Conservation (phyloP, 192 early-diverging fungal species). For the Globomyces pollinis-pini region DNA sequence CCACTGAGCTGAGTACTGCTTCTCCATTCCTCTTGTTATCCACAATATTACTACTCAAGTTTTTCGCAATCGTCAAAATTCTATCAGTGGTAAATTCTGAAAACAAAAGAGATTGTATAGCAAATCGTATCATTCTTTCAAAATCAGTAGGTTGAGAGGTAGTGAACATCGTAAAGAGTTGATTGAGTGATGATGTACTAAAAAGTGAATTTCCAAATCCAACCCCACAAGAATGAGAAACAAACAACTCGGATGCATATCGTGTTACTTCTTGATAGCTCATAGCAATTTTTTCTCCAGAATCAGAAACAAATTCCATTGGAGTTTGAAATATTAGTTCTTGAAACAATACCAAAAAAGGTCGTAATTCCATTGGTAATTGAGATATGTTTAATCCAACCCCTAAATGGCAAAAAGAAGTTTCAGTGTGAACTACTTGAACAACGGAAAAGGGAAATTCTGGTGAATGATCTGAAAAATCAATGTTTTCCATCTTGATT, state of each 20-base stretch:
- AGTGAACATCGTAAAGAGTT: conserved; percentile 32
- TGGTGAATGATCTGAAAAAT: not conserved
- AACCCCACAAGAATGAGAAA: conserved; percentile 39
- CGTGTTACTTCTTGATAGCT: conserved; percentile 30
- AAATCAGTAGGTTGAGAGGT: conserved; percentile 19
- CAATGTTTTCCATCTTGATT: conserved; percentile 9
- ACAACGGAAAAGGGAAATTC: conserved; percentile 37
- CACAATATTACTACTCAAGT: conserved; percentile 54
- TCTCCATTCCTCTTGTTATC: conserved; percentile 62
- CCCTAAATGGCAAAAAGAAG: conserved; percentile 53
- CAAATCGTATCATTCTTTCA: conserved; percentile 30
- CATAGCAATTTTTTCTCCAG: conserved; percentile 9
- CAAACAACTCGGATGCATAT: conserved; percentile 47
- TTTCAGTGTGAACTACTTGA: conserved; percentile 60
- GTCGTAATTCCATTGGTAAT: conserved; percentile 54
- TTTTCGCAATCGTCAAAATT: conserved; percentile 60
- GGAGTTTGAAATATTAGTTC: conserved; percentile 58
- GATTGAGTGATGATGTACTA: conserved; percentile 31
- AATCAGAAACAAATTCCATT: conserved; percentile 5
- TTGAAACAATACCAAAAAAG: conserved; percentile 68
- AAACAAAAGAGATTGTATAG: conserved; percentile 46
- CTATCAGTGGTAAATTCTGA: conserved; percentile 62
- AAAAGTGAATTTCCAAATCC: conserved; percentile 43
- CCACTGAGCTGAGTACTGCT: conserved; percentile 40
- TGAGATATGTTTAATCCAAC: conserved; percentile 42